A percentile compares a stretch with the other conserved stretches of the same genome.
phyloP scores from a whole-genome alignment of 1,284 basidiomycete genomes.

The Schizophyllum commune region DNA sequence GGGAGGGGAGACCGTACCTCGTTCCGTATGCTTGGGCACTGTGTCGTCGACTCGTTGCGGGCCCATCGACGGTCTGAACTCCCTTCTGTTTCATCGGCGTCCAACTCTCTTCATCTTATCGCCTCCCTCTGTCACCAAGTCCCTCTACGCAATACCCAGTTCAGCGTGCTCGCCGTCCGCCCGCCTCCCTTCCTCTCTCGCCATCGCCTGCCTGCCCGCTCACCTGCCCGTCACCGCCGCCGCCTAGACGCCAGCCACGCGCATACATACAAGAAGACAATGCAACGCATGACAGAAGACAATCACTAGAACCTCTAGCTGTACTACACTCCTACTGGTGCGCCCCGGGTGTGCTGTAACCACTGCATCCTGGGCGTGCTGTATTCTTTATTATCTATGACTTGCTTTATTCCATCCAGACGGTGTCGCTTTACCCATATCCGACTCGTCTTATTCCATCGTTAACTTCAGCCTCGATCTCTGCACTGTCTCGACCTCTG shows the following conservation, averaged over 20 bases:
- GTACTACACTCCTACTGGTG: background rate
- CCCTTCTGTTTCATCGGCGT: too few species aligned
- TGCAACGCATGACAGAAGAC: background rate
- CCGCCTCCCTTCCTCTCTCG: background rate
- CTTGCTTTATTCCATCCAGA: background rate
- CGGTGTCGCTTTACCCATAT: too few species aligned
- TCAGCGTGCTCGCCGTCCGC: background rate
- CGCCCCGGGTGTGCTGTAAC: background rate
- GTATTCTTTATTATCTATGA: background rate
- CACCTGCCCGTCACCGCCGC: background rate
- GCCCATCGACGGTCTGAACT: too few species aligned
- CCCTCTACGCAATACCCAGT: background rate
- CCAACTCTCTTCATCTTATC: too few species aligned
- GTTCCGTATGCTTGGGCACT: background rate
- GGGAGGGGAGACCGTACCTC: background rate
- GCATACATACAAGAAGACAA: background rate
- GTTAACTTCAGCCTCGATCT: too few species aligned
- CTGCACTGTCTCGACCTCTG: too few species aligned
- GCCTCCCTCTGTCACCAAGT: too few species aligned
- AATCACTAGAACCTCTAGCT: background rate
- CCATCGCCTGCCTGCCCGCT: background rate
- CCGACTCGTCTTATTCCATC: too few species aligned
- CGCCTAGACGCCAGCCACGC: background rate
- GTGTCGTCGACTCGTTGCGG: background rate
- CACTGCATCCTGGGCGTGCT: background rate